Percentiles rank a stretch among this genome's conserved stretches.
Conservation (phyloP, 192 early-diverging fungal genomes). For the Podila verticillata region DNA sequence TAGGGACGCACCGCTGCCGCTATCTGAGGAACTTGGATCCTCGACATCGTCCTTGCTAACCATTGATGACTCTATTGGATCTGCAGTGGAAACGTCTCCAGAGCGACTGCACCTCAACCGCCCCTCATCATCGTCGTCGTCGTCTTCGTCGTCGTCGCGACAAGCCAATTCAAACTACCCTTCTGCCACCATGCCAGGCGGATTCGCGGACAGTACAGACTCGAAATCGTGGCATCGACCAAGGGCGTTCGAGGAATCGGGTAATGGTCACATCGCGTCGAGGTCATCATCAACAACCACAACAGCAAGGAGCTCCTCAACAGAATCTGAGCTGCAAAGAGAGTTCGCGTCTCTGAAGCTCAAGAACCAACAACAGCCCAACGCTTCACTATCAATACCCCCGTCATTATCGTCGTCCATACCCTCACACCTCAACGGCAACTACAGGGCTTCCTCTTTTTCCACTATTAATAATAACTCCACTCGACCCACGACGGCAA, state of each 20-base stretch:
- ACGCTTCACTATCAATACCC: background rate
- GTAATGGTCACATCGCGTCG: background rate
- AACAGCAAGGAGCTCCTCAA: background rate
- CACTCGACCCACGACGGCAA: constrained; percentile 17
- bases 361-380: too few species aligned
- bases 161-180: background rate
- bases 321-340: too few species aligned
- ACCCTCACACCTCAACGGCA: background rate
- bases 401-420: background rate
- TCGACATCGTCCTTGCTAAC: constrained; percentile 8
- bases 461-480: background rate
- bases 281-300: background rate
- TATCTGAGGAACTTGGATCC: background rate
- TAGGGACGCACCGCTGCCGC: background rate
- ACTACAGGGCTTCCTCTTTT: constrained; percentile 5
- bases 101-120: constrained; percentile 17
- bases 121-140: background rate
- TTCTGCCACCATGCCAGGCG: constrained; percentile 30
- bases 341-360: too few species aligned
- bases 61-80: background rate
- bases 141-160: constrained; percentile 7
- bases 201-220: constrained; percentile 22
- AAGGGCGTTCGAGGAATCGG: background rate
- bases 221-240: constrained; percentile 13
- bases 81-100: background rate